Evolutionary conservation across 495 filamentous ascomycete species (phyloP).

Genomic region (Haplographium delicatum): DNA sequence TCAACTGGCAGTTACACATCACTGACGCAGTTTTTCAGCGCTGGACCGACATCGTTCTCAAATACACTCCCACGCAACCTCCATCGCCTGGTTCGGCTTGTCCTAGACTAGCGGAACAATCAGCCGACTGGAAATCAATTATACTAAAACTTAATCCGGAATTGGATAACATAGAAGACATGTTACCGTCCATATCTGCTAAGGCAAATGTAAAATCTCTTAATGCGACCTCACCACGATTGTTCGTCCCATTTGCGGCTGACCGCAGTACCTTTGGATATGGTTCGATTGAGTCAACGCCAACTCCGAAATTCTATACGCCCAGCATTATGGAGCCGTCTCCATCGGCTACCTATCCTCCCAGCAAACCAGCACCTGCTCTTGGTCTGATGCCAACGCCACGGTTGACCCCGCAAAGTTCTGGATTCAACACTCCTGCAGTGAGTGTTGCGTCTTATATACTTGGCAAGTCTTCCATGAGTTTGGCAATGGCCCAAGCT

Average conservation of each 20-base stretch:
- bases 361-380: conserved; percentile 42
- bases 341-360: conserved; percentile 47
- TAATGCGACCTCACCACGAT: conserved; percentile 22
- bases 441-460: conserved; percentile 63
- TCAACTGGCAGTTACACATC: conserved; percentile 93
- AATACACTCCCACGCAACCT: conserved; percentile 66
- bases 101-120: conserved; percentile 36
- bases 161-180: conserved; percentile 55
- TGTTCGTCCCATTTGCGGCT: conserved; percentile 23
- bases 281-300: conserved; percentile 38
- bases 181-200: conserved; percentile 25
- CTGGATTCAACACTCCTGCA: conserved; percentile 80
- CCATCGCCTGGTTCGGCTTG: conserved; percentile 48
- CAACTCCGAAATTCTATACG: conserved; percentile 37
- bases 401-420: conserved; percentile 71
- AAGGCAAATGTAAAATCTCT: conserved; percentile 21
- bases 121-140: conserved; percentile 65
- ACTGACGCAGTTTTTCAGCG: conserved; percentile 80
- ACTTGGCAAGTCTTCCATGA: conserved; percentile 56
- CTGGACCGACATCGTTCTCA: conserved; percentile 88
- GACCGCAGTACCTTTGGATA: conserved; percentile 28
- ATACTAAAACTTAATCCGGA: conserved; percentile 76
- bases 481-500: conserved; percentile 72
- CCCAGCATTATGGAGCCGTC: conserved; percentile 59
- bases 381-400: conserved; percentile 72